Base-by-base conservation (phyloP, 306 rosid genomes). In the Luffa acutangula region DNA sequence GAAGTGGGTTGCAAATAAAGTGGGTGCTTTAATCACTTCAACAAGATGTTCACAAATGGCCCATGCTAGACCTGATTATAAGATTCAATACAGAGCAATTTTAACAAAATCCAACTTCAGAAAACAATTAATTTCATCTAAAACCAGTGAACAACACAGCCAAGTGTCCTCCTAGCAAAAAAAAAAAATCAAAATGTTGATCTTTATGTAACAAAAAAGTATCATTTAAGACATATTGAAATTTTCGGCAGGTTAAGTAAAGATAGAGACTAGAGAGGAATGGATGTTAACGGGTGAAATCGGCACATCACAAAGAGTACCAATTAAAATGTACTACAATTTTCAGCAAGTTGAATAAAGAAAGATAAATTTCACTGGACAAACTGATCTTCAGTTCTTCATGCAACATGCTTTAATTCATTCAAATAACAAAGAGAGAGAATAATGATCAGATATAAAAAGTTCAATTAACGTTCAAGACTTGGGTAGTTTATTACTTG, bases 1-100 rank as follows among this genome's bases (percentile, higher is more conserved):
- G 81, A 95, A 95, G 87, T 93, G 99, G 84, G 99, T 95, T 66
- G 99, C 99, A 80, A 91, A 95, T 82, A 95, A 84, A 74, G 99
- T 87, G 81, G 97, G 97, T 52, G 99, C 99, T 81, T 87, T 90
- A 73, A 95, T 95, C 88, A 82, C 91, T 81, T 89, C 91, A 80
- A 89, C 96, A 81, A 95, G 87, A 88, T 93, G 97, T 91, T 91
- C 97, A 60, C 97, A 95, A 52, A 95, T 93, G 82, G 97, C 97
- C 99, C 99, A 95, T 81, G 99, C 98, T 53, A 95, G 85, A 85
- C 97, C 98, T 95, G 91, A 81, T 42, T 78, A 84, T 78, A 85
- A 84, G 79, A 59, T 17, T 51, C 85, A 49, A 73, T 72, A 70
- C 7, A 45, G 34, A 45, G 20, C 18, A 7, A 71, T 71, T 71